phyloP scores from a whole-genome alignment of 371 early-diverging fungal species.

The Mortierella sp. region DNA sequence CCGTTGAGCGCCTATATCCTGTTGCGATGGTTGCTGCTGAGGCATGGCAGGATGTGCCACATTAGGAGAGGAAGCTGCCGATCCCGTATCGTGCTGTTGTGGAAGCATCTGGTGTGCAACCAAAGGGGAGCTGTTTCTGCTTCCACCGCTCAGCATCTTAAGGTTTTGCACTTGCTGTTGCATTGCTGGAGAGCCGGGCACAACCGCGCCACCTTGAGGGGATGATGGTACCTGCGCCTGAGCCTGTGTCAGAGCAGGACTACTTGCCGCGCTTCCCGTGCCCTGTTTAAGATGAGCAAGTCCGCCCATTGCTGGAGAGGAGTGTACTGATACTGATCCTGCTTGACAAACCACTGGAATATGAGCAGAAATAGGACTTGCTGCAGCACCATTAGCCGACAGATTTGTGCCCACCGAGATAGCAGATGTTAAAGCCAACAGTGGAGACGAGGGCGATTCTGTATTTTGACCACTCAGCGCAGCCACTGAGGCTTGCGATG shows the following conservation, averaged over 20 bases:
- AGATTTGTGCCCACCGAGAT: conserved; percentile 1
- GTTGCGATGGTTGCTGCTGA: neutral
- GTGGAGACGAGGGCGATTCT: conserved; percentile 8
- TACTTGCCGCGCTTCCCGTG: conserved; percentile 15
- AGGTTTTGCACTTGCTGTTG: conserved; percentile 26
- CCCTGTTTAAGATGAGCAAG: conserved; percentile 20
- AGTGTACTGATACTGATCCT: conserved; percentile 15
- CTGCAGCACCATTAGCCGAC: conserved; percentile 7
- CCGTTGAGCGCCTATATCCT: conserved; percentile 12
- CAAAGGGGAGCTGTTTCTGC: conserved; percentile 39
- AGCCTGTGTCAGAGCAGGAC: conserved; percentile 36
- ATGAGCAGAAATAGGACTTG: neutral
- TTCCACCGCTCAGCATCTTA: conserved; percentile 16
- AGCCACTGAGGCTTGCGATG: neutral
- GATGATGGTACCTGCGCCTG: conserved; percentile 26
- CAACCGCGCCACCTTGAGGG: conserved; percentile 4
- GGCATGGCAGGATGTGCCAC: conserved; percentile 20
- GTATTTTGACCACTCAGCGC: neutral
- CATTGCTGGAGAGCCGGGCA: conserved; percentile 30
- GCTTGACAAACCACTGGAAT: neutral
- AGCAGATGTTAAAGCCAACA: neutral
- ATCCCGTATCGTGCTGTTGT: conserved; percentile 23
- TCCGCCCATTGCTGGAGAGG: conserved; percentile 27
- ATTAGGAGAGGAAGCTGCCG: conserved; percentile 35
- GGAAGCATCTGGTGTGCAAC: conserved; percentile 36